Evolutionary conservation across 352 stramenopile species (phyloP), one percentile per base, ranked within the genome.

Genomic region (Peronosclerospora sorghi): DNA sequence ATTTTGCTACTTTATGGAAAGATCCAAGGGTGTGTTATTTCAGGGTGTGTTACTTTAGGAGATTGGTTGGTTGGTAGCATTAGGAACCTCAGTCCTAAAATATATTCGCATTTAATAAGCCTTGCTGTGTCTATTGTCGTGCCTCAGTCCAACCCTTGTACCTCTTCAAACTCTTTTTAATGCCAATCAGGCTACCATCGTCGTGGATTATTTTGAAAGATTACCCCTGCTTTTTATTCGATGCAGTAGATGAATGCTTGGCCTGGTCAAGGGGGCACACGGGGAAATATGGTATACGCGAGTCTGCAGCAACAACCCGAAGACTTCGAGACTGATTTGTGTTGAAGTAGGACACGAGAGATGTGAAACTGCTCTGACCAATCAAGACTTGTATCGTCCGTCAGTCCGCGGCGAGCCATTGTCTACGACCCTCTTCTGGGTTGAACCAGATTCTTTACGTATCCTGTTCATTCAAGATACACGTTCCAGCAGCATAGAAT

Each of bases 381-480:
- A 93, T 40, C 79, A 88, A 44, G 81, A 91, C 43, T 47, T 93
- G 8, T 87, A 84, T 56, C 77, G 84, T 6, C 83, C 84, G 5
- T 48, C 58, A 15, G 72, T 95, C 15, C 52, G 65, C 20, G 72
- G 68, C 10, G 70, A 93, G 24, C 84, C 86, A 0, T 94, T 95
- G 45, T 83, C 74, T 3, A 82, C 74, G 3, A 54, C 84, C 1
- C 50, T 95, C 0, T 60, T 94, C 8, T 70, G 80, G 0, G 66
- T 0, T 95, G 83, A 37, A 91, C 82, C 40, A 77, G 95, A 24
- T 97, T 96, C 49, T 98, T 99, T 63, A 70, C 97, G 17, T 99
- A 99, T 62, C 95, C 95, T 13, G 87, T 99, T 35, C 96, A 99
- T 64, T 96, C 91, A 21, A 98, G 91, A 12, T 65, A 84, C 40